Evolutionary conservation across 441 rosid species (phyloP), one percentile per base, ranked within the genome.

Genomic region (Raphanus hybrid): DNA sequence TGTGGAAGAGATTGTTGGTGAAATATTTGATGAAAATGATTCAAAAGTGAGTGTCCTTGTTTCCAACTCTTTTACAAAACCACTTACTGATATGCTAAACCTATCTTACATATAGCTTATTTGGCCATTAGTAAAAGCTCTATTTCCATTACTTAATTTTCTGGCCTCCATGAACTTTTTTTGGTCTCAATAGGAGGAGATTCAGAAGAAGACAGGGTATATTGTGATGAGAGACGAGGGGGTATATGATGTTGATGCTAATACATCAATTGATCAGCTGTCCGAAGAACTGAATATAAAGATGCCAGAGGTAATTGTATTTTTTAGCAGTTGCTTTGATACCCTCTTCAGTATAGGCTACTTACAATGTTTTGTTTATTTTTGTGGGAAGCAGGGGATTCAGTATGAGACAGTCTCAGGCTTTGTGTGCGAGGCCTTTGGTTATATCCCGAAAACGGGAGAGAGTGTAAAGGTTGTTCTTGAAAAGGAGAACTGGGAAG

Each of bases 341-440:
- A 69, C 71, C 71, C 78, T 68, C 35, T 67, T 61, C 5, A 58
- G 39, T 45, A 15, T 12, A 32, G 68, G 39, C 35, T 75, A 59
- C 70, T 45, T 61, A 16, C 62, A 27, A 32, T 20, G 52, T 63
- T 23, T 67, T 69, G 27, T 43, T 52, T 43, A 7, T 18, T 69
- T 67, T 27, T 61, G 18, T 73, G 83, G 70, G 18, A 73, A 64
- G 59, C 88, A 96, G 99, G 99, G 86, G 59, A 96, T 91, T 86
- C 98, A 94, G 81, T 96, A 94, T 15, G 98, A 96, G 91, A 94
- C 98, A 11, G 99, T 94, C 15, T 96, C 99, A 10, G 99, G 98
- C 69, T 96, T 90, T 79, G 82, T 96, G 64, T 93, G 99, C 1
- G 99, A 96, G 82, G 95, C 92, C 81, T 96, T 96, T 85, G 99